A percentile compares a stretch with the other conserved stretches of the same genome.
Evolutionary conservation across 805 yeast species (phyloP).

Genomic region (Pichia californica): DNA sequence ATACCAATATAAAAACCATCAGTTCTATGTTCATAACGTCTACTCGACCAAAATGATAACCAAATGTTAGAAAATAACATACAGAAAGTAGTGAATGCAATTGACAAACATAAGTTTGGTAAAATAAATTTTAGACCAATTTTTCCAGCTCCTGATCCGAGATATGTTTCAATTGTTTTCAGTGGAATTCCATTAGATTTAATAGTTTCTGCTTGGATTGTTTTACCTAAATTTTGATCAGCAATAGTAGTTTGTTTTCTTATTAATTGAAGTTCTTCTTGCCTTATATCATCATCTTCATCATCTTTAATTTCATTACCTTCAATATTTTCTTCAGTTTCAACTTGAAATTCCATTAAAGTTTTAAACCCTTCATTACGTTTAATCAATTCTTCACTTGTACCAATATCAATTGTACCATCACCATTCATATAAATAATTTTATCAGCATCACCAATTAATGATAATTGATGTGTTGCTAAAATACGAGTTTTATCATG

Average conservation of each 20-base stretch:
- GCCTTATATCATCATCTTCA: constrained; percentile 23
- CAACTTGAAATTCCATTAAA: constrained; percentile 38
- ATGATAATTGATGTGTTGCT: constrained; percentile 64
- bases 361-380: constrained; percentile 42
- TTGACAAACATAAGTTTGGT: constrained; percentile 14
- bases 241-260: constrained; percentile 19
- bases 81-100: constrained; percentile 40
- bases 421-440: constrained; percentile 62
- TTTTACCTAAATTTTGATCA: constrained; percentile 27
- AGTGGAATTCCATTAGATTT: constrained; percentile 34
- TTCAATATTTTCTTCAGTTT: constrained; percentile 2
- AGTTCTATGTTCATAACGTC: constrained; percentile 38
- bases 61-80: constrained; percentile 60
- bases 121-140: constrained; percentile 29
- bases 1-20: constrained; percentile 64
- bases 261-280: constrained; percentile 18
- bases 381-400: constrained; percentile 43
- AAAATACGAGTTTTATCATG: constrained; percentile 56
- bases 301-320: constrained; percentile 18
- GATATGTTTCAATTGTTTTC: constrained; percentile 43
- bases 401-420: constrained; percentile 54
- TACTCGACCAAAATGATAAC: constrained; percentile 74
- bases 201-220: constrained; percentile 27
- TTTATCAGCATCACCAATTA: constrained; percentile 46
- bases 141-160: constrained; percentile 50